phyloP scores from a whole-genome alignment of 441 rosid species.

The Melastoma candidum region DNA sequence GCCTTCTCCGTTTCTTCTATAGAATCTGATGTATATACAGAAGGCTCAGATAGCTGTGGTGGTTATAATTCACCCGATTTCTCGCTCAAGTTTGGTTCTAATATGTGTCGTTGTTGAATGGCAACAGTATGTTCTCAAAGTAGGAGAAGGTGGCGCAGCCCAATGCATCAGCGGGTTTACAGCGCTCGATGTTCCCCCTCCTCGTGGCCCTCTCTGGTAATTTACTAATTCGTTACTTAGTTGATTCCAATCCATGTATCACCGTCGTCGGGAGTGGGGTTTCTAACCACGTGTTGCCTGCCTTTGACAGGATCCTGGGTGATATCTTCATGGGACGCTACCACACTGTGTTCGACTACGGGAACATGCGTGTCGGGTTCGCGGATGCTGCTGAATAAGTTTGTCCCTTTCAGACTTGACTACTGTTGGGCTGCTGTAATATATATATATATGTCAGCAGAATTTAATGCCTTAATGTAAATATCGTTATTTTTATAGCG shows the following conservation, averaged over 20 bases:
- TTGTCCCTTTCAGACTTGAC: too few species aligned
- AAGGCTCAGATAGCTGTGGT: too few species aligned
- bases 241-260: neutral
- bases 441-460: too few species aligned
- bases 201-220: conserved; percentile 16
- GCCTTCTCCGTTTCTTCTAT: too few species aligned
- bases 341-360: conserved; percentile 6
- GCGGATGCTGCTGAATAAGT: conserved; percentile 9
- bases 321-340: conserved; percentile 10
- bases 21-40: too few species aligned
- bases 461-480: too few species aligned
- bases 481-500: too few species aligned
- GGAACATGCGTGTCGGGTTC: conserved; percentile 2
- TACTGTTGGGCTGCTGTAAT: too few species aligned
- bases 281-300: too few species aligned
- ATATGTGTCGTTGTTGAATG: too few species aligned
- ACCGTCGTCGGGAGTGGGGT: neutral
- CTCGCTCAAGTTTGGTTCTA: too few species aligned
- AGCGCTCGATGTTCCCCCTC: conserved; percentile 12
- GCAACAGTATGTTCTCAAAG: conserved; percentile 9
- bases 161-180: conserved; percentile 18
- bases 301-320: conserved; percentile 5
- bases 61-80: too few species aligned
- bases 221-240: neutral
- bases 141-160: conserved; percentile 2